phyloP scores from a whole-genome alignment of 2,329 filamentous ascomycete genomes.

The Clarireedia paspali region DNA sequence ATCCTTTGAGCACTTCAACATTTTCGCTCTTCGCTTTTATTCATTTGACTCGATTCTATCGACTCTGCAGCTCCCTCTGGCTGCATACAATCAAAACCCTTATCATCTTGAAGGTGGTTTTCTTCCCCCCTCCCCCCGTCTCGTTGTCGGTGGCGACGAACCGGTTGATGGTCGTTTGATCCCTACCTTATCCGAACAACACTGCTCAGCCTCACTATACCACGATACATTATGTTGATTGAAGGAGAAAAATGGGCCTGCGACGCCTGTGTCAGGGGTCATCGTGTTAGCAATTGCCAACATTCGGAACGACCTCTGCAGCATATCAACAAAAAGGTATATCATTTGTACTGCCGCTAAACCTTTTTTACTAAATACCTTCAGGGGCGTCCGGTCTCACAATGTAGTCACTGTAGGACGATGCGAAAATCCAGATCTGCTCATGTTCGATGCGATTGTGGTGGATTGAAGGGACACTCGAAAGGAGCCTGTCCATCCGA shows the following conservation, averaged over 20 bases:
- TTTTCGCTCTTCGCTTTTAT: conserved; percentile 11
- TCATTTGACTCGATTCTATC: conserved; percentile 27
- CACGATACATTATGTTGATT: conserved; percentile 56
- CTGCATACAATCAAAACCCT: conserved; percentile 24
- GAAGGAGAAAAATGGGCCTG: conserved; percentile 98
- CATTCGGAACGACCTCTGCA: conserved; percentile 86
- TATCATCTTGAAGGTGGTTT: conserved; percentile 23
- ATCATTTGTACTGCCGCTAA: neutral
- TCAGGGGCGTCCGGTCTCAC: conserved; percentile 81
- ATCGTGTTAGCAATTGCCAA: conserved; percentile 97
- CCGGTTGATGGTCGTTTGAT: conserved; percentile 20
- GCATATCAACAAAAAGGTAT: conserved; percentile 84
- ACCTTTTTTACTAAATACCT: neutral
- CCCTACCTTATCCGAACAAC: conserved; percentile 3
- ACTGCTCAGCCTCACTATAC: neutral
- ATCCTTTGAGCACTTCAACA: conserved; percentile 5
- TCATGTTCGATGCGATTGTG: conserved; percentile 95
- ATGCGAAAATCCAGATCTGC: conserved; percentile 94
- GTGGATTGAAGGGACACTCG: conserved; percentile 75
- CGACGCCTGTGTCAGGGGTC: conserved; percentile 85
- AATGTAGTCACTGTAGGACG: conserved; percentile 93
- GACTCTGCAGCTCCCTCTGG: conserved; percentile 27
- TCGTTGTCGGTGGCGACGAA: neutral
- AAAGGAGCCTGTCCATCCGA: conserved; percentile 46
- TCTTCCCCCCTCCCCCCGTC: conserved; percentile 12